Base-by-base conservation (phyloP, 2,329 filamentous ascomycete species). In the Endocalyx cinctus region DNA sequence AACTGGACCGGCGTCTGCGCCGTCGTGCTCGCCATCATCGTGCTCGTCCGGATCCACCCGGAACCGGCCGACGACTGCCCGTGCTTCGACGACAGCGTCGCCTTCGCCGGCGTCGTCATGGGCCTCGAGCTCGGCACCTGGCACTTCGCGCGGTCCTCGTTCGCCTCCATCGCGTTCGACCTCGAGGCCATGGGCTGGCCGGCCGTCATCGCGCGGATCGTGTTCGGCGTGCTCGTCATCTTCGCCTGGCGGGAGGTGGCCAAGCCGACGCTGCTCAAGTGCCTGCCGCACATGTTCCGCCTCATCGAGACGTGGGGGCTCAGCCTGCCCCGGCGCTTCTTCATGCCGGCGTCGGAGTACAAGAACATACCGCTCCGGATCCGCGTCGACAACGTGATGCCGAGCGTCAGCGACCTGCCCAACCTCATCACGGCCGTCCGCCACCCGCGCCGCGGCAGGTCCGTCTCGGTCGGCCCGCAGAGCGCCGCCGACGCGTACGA, bases 401-500 rank as follows among this genome's bases (percentile, higher is more conserved):
- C 92, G 10, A 81, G 81, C 10, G 84, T 94, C n/a, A 86, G 84
- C 16, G 87, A 96, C 41, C 77, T 97, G 15, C 87, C 90, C 4
- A 75, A 78, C 19, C 79, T 96, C 54, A 72, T 96, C 16, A 83
- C 81, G 39, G 87, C 81, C 26, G 85, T 97, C 28, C 79, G 87
- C 16, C 81, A 90, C 47, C 85, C 87, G 0, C 75, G 74, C 11
- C 72, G 87, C 38, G 82, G 82, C 41, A 77, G 92, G 32, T 84
- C 88, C 19, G 79, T 97, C 20, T 95, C 88, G 5, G 77, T 97
- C 33, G 92, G 92, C 0, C 92, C 92, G 2, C 92, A 97, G 62
- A 96, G 89, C 28, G 89, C 89, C 40, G 92, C 92, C 2, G 92
- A 98, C 63, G 92, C 88, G 16, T 95, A 96, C 62, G 92, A 98